These are phyloP conservation scores for Omphalotus olearius DNA, from an alignment of 1,284 basidiomycete genomes.

Conservation along the genomic window DNA sequence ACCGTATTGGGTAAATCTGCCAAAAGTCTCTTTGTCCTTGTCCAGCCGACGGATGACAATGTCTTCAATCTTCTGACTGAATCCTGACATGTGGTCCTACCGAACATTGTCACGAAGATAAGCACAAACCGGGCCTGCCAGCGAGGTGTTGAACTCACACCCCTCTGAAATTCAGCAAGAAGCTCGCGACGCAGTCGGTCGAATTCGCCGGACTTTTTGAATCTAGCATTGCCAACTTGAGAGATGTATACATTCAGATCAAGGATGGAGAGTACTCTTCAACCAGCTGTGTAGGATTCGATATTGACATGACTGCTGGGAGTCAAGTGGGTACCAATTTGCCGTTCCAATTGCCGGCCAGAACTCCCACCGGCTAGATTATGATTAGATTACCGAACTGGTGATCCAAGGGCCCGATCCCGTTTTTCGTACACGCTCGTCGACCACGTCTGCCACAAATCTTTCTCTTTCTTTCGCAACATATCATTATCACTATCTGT, in stretches of 20 bases:
- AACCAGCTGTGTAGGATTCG: conserved; percentile 11
- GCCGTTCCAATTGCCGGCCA: no score
- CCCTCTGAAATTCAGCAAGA: conserved; percentile 56
- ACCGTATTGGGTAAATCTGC: no score
- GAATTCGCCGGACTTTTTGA: conserved; percentile 78
- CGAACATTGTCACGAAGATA: background rate
- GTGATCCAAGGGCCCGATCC: no score
- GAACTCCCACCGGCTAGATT: background rate
- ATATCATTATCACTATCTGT: background rate
- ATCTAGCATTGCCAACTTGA: conserved; percentile 34
- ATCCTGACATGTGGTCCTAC: conserved; percentile 2
- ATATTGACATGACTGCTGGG: conserved; percentile 10
- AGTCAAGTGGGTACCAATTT: no score
- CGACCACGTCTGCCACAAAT: background rate
- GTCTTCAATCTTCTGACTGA: conserved; percentile 13
- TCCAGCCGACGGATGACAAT: conserved; percentile 7
- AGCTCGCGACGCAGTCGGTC: conserved; percentile 67
- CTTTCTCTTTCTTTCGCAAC: background rate
- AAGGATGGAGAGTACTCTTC: conserved; percentile 9
- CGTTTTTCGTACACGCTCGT: no score
- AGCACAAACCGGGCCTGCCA: no score
- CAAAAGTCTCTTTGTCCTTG: background rate
- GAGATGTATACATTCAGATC: background rate
- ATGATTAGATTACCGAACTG: background rate
- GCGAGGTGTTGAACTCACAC: conserved; percentile 40